phyloP scores from a whole-genome alignment of 805 yeast species.

The Scheffersomyces spartinae region DNA sequence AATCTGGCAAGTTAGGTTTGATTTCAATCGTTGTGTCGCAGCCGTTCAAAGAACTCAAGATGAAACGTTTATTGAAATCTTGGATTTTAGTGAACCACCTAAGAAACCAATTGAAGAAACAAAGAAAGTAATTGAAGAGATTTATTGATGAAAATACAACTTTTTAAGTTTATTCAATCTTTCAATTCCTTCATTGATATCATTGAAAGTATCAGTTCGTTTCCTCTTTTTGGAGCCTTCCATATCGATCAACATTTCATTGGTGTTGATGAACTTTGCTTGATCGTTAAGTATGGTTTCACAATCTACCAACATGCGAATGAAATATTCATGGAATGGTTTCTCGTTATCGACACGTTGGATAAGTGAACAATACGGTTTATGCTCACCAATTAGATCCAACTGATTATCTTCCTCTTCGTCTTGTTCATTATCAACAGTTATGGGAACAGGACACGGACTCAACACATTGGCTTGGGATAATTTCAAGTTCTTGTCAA shows the following conservation, averaged over 20 bases:
- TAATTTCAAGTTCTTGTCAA: constrained; percentile 6
- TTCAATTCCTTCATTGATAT: constrained; percentile 21
- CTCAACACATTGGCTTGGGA: constrained; percentile 15
- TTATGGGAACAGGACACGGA: constrained; percentile 9
- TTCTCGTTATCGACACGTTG: constrained; percentile 6
- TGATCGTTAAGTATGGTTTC: constrained; percentile 12
- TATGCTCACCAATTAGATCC: constrained; percentile 18
- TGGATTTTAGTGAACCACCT: constrained; percentile 55
- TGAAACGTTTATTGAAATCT: constrained; percentile 68
- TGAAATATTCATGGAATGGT: constrained; percentile 12
- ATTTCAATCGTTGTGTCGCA: constrained; percentile 73
- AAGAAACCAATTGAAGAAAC: background rate
- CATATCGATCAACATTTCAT: constrained; percentile 7
- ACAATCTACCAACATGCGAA: constrained; percentile 11
- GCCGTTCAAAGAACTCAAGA: constrained; percentile 60
- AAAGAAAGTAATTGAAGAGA: background rate
- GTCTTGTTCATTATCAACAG: constrained; percentile 4
- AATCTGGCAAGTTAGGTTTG: constrained; percentile 92
- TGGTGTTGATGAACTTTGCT: constrained; percentile 13
- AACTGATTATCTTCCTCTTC: constrained; percentile 7
- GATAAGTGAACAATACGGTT: constrained; percentile 22
- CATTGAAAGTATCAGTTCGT: too few species aligned
- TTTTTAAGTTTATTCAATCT: constrained; percentile 22
- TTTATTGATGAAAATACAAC: constrained; percentile 15
- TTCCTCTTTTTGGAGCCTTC: too few species aligned